A percentile compares a stretch with the other conserved stretches of the same genome.
phyloP scores from a whole-genome alignment of 352 stramenopile species.

The Phytopythium kandeliae region DNA sequence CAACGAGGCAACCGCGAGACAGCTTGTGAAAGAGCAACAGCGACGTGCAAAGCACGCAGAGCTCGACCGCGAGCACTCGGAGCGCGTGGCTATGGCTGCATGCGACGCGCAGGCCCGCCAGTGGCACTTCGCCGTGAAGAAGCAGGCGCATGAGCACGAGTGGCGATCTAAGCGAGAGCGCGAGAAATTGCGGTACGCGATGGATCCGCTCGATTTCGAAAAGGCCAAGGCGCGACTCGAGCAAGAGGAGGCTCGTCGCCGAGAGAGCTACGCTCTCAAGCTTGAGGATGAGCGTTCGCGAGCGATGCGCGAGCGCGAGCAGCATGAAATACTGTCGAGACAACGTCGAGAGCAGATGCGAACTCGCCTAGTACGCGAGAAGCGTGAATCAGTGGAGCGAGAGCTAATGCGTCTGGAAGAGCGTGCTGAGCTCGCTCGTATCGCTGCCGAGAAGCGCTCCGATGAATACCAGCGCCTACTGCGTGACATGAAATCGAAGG shows the following conservation, averaged over 20 bases:
- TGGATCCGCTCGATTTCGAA: conserved; percentile 53
- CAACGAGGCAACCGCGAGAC: conserved; percentile 1
- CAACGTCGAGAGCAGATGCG: conserved; percentile 22
- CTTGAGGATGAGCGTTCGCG: conserved; percentile 27
- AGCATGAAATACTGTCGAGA: conserved; percentile 32
- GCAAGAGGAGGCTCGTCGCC: conserved; percentile 41
- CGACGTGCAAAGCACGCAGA: conserved; percentile 30
- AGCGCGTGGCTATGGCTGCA: conserved; percentile 28
- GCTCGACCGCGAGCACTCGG: conserved; percentile 22
- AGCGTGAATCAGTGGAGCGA: conserved; percentile 21
- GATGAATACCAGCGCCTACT: conserved; percentile 33
- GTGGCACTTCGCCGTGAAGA: conserved; percentile 35
- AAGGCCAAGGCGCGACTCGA: conserved; percentile 32
- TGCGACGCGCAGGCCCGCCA: conserved; percentile 33
- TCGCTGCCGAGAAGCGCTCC: conserved; percentile 9
- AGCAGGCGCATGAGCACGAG: conserved; percentile 18
- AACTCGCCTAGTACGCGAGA: conserved; percentile 4
- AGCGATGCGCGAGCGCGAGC: conserved; percentile 6
- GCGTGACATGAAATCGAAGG: conserved; percentile 33
- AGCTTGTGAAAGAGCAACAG: conserved; percentile 14
- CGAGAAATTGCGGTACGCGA: conserved; percentile 31
- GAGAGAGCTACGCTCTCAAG: conserved; percentile 40
- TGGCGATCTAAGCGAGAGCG: conserved; percentile 49
- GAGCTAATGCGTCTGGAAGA: conserved; percentile 48
- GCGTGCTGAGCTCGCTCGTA: conserved; percentile 8